Evolutionary conservation across 192 early-diverging fungal genomes (phyloP), one percentile per base, ranked within the genome.

Genomic region (Rhizophagus sp.): DNA sequence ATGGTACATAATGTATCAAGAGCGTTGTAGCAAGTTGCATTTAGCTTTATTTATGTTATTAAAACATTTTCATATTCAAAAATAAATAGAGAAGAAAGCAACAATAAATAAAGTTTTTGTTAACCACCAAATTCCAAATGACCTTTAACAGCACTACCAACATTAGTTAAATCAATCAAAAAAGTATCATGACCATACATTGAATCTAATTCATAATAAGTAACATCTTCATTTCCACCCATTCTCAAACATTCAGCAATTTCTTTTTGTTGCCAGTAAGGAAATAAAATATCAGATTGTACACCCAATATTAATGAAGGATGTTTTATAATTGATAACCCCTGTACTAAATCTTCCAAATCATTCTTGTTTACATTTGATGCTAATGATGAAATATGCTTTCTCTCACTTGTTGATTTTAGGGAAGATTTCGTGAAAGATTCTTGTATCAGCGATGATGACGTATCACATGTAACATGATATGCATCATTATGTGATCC

Each of bases 171-270:
- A 82, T 97, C 96, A 76, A 99, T 95, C 79, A 97, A 88, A 82
- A 98, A 97, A 5, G 97, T 97, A 79, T 99, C 97, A 81, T 99
- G 97, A 10, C 97, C 97, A 84, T 96, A 99, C 87, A 97, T 91
- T 50, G 96, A 93, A 83, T 98, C 97, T 6, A 98, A 89, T 87
- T 98, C 97, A 79, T 97, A 99, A 82, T 97, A 98, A 9, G 97
- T 97, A 7, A 99, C 97, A 27, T 88, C 84, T 57, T 89, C 88
- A 87, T 99, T 99, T 17, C 97, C 97, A 3, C 88, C 90, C n/a
- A 83, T 84, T 63, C 89, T 90, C 66, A 99, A 84, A 79, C 92
- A 94, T 68, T 96, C 91, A 3, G 97, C 97, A 80, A 99, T 96
- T 83, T 99, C 97, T 83, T 94, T 94, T 83, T 98, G 97, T 83